Evolutionary conservation across 306 rosid genomes (phyloP).

Genomic region (Nissolia schottii): DNA sequence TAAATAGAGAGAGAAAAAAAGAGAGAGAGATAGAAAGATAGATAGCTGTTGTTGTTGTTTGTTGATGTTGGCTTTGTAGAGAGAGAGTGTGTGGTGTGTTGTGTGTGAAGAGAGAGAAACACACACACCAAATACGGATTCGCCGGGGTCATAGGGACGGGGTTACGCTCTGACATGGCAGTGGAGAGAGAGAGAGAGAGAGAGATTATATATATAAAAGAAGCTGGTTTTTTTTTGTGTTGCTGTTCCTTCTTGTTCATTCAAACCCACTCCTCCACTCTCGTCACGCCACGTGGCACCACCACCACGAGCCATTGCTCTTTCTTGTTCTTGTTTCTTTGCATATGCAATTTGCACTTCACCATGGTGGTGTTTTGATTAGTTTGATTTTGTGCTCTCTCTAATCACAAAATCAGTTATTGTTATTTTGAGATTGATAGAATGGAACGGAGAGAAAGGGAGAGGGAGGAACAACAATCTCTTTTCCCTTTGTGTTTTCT

Average conservation of each 20-base stretch:
- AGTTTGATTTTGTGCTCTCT: neutral
- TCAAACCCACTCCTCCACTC: slow-evolving; percentile 35
- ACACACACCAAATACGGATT: slow-evolving; percentile 68
- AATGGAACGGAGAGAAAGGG: no score
- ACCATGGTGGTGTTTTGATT: neutral
- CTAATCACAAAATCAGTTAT: no score
- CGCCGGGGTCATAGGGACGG: slow-evolving; percentile 93
- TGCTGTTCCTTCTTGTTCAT: slow-evolving; percentile 7
- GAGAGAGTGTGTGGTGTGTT: slow-evolving; percentile 18
- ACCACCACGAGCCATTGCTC: neutral
- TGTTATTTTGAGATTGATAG: no score
- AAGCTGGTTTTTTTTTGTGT: slow-evolving; percentile 15
- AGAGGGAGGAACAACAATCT: no score
- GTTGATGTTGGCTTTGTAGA: slow-evolving; percentile 29
- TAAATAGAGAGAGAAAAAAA: slow-evolving; percentile 56
- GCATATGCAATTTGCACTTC: neutral
- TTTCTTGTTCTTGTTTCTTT: neutral
- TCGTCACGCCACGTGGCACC: slow-evolving; percentile 48
- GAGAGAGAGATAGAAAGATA: slow-evolving; percentile 45
- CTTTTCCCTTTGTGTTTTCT: no score
- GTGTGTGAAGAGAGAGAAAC: slow-evolving; percentile 48
- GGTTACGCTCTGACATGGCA: slow-evolving; percentile 96
- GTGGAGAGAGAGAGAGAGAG: slow-evolving; percentile 41
- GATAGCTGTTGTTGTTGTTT: slow-evolving; percentile 38
- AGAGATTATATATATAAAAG: no score